Conservation (phyloP, 495 filamentous ascomycete species). For the Xylaria telfairii region DNA sequence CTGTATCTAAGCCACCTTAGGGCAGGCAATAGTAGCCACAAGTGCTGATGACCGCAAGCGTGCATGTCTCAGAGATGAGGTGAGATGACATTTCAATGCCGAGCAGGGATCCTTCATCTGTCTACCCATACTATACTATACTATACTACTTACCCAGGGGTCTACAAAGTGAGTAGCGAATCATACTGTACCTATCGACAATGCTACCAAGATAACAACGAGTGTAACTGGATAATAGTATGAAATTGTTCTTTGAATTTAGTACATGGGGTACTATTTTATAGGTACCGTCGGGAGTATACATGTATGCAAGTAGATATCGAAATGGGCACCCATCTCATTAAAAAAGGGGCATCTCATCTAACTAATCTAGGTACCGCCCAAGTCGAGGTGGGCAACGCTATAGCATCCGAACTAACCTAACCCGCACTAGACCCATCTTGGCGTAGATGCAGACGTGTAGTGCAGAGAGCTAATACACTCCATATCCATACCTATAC, state of each 20-base stretch:
- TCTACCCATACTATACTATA: not conserved
- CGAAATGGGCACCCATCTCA: not conserved
- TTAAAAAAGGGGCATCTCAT: slow-evolving; percentile 18
- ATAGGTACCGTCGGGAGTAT: too few species aligned
- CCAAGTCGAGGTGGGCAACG: not conserved
- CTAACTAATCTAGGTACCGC: slow-evolving; percentile 15
- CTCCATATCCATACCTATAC: too few species aligned
- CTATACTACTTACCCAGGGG: too few species aligned
- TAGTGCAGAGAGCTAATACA: too few species aligned
- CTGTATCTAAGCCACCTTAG: not conserved
- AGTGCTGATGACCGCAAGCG: not conserved
- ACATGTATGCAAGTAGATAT: not conserved
- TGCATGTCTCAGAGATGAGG: not conserved
- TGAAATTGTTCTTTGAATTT: too few species aligned
- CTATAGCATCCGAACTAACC: not conserved
- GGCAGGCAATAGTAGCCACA: not conserved
- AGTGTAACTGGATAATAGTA: not conserved
- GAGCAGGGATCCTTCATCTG: not conserved
- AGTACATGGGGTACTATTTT: too few species aligned
- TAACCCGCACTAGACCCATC: not conserved
- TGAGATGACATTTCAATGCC: not conserved
- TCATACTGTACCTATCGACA: not conserved
- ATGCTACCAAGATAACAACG: not conserved
- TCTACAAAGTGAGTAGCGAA: too few species aligned
- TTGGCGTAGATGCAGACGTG: not conserved